Evolutionary conservation across 768 basidiomycete species (phyloP), one percentile per base, ranked within the genome.

Genomic region (Cyclocybe aegerita): DNA sequence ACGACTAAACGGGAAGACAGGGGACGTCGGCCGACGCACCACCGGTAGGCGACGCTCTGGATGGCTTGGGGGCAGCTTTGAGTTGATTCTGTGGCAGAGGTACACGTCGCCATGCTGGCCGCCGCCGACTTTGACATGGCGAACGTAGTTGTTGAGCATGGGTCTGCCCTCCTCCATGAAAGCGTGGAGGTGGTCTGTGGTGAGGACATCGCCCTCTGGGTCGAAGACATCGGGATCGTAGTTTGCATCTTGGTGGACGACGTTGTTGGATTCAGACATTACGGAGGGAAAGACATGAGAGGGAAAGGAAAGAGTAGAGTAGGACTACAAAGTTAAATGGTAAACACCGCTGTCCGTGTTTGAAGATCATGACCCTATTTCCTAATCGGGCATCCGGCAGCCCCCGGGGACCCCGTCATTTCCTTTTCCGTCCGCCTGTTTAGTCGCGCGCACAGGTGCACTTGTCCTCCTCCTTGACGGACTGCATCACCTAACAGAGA

Each of bases 21-120:
- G 23, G 23, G 23, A 23, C 23, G 23, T 23, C 23, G 23, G 23
- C 23, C 23, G 32, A 72, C 75, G 65, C 54, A 75, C 73, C 48
- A 78, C 67, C 29, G 63, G 58, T 65, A 79, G 68, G 63, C 74
- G 79, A 23, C 68, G 71, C 64, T 78, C 58, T 44, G 71, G 63
- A 66, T 74, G 61, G 60, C 64, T 57, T 57, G 59, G 42, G 35
- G 70, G 64, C 67, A 74, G 67, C 81, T 80, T 63, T 62, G 78
- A 32, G 52, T 74, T 68, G 50, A 68, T 32, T 49, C 65, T 66
- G 50, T 71, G 64, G 58, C 90, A 91, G 4, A 88, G 74, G 69
- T 83, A 89, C 53, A 98, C 95, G 61, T 88, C 83, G 42, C 95
- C 95, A 62, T 97, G 94, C 63, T 92, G 90, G 9, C 95, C 95